phyloP scores from a whole-genome alignment of 306 rosid species.

The Rosa persica region DNA sequence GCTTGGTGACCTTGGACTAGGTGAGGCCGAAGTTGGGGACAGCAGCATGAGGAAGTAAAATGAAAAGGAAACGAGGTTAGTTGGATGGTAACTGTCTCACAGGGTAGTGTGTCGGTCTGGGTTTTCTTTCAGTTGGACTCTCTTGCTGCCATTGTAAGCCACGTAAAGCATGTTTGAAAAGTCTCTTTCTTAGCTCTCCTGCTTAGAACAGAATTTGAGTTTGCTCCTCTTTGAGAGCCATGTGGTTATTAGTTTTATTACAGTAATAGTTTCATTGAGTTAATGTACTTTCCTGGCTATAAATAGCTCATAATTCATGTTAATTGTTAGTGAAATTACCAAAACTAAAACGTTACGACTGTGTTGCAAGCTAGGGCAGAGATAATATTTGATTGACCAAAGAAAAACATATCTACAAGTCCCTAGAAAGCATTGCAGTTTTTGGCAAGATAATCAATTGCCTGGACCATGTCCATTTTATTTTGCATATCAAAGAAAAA shows the following conservation, averaged over 20 bases:
- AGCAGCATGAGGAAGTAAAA: slow-evolving; percentile 43
- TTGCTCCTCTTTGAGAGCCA: neutral
- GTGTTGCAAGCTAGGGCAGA: neutral
- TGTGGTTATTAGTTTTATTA: neutral
- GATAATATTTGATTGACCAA: neutral
- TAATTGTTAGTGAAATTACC: neutral
- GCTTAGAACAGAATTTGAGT: neutral
- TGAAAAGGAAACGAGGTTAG: neutral
- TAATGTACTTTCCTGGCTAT: neutral
- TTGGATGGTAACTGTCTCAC: neutral
- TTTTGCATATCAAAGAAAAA: no score
- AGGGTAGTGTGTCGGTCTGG: neutral
- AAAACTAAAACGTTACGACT: neutral
- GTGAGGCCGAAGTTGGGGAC: slow-evolving; percentile 39
- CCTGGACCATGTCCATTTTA: neutral
- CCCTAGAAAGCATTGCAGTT: neutral
- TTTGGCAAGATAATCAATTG: neutral
- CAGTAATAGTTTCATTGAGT: neutral
- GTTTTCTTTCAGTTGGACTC: neutral
- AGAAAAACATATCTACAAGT: neutral
- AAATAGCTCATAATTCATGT: neutral
- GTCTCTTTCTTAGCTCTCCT: neutral
- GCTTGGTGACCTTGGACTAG: slow-evolving; percentile 65
- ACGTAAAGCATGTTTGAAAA: neutral
- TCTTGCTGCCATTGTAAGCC: neutral